Base-by-base conservation (phyloP, 306 rosid genomes). In the Quercus variabilis region DNA sequence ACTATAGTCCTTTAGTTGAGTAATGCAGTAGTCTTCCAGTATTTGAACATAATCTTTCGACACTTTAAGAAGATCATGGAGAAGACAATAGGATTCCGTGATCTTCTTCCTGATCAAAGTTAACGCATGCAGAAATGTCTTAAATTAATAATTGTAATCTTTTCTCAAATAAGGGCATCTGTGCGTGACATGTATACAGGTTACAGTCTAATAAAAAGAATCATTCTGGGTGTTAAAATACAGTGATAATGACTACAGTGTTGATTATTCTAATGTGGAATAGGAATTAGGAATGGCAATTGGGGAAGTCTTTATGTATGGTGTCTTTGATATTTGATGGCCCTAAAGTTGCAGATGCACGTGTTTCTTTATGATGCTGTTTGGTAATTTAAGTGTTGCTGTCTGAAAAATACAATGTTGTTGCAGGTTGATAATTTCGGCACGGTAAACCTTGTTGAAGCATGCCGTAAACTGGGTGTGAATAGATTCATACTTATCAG, bases 391-490 rank as follows among this genome's bases (percentile, higher is more conserved):
- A 17, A 35, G 15, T 11, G 13, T 51, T 43, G 30, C 51, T 83
- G 52, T 79, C 78, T 76, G 64, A 63, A 74, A 12, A 52, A 79
- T 9, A 23, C 4, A 60, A n/a, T 76, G 30, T 73, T 5, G 2
- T 20, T 86, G 69, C 89, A 95, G 99, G 97, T 95, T 84, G 99
- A 95, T 82, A 92, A 95, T 78, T 89, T 89, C 73, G 98, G 99
- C 80, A 91, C 98, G 0, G 98, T 91, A 33, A 95, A 90, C 85
- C 99, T 95, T 55, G 98, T 92, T 60, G 94, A 95, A 77, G 99
- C 98, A 21, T 95, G 99, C 82, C 87, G 97, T 76, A 88, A 86
- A 83, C 80, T 80, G 63, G 92, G 92, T 46, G 89, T 92, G 52
- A 92, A 89, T 64, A 84, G 97, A 80, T 95, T 95, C 85, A 83